phyloP scores from a whole-genome alignment of 129 eudicot species.

The Artemisia annua region DNA sequence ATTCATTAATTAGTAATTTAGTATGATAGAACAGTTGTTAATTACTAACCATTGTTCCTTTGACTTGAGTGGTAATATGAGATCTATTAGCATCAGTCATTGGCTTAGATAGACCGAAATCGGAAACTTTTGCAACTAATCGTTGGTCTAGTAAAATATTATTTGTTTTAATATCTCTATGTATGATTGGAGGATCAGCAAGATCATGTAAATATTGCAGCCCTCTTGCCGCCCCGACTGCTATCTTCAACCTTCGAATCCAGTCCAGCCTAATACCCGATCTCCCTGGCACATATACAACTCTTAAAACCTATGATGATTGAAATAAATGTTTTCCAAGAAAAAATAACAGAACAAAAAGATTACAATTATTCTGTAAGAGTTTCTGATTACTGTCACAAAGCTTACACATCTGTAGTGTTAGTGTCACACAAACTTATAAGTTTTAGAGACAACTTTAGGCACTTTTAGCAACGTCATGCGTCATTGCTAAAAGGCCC shows the following conservation, averaged over 20 bases:
- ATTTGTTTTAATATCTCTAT: constrained; percentile 64
- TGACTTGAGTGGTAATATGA: constrained; percentile 65
- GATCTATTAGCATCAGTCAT: constrained; percentile 39
- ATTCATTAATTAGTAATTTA: not conserved
- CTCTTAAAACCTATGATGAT: no score
- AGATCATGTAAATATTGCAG: constrained; percentile 65
- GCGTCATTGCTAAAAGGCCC: no score
- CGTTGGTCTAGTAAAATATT: constrained; percentile 58
- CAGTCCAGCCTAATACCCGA: constrained; percentile 56
- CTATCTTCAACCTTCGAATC: constrained; percentile 56
- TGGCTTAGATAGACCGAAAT: constrained; percentile 65
- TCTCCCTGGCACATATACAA: constrained; percentile 39
- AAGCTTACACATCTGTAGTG: no score
- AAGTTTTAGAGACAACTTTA: no score
- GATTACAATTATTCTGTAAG: no score
- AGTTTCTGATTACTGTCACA: no score
- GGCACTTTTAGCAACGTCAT: no score
- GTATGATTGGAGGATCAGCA: constrained; percentile 71
- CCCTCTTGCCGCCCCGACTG: constrained; percentile 70
- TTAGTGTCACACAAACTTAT: no score
- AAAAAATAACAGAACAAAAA: no score
- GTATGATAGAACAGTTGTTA: no score
- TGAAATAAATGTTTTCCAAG: no score
- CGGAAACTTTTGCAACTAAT: constrained; percentile 66
- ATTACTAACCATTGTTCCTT: constrained; percentile 67